These are phyloP conservation scores for Ustilago hordei DNA, from an alignment of 1,284 basidiomycete species.

Conservation along the genomic window DNA sequence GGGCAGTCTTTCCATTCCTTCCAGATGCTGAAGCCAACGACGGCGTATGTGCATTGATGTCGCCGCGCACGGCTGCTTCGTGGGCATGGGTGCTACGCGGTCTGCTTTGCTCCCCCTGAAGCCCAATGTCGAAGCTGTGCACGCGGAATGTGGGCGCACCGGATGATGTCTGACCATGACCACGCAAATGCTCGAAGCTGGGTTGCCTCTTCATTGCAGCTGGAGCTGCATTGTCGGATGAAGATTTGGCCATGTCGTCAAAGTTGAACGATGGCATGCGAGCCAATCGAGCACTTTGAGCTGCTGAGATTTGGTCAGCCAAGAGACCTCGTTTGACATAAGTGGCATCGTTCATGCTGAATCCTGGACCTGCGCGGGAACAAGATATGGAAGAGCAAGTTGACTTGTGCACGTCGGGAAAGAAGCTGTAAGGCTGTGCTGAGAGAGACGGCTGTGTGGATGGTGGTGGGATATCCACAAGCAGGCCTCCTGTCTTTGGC, in stretches of 20 bases:
- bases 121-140: conserved; percentile 29
- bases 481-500: conserved; percentile 59
- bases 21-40: conserved; percentile 29
- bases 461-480: conserved; percentile 25
- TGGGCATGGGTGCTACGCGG: conserved; percentile 2
- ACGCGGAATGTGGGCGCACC: conserved; percentile 18
- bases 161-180: conserved; percentile 1
- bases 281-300: conserved; percentile 31
- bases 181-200: conserved; percentile 29
- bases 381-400: not conserved
- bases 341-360: conserved; percentile 37
- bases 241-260: conserved; percentile 17
- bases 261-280: conserved; percentile 34
- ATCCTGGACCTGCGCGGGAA: not conserved
- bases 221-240: not conserved
- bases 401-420: conserved; percentile 29
- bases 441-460: conserved; percentile 7
- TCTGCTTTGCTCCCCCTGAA: conserved; percentile 4
- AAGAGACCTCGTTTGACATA: conserved; percentile 36
- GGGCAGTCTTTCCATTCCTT: conserved; percentile 30
- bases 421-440: conserved; percentile 29
- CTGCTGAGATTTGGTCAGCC: conserved; percentile 45
- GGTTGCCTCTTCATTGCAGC: conserved; percentile 21
- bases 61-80: conserved; percentile 9
- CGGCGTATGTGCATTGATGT: conserved; percentile 27